Percentiles rank a stretch among this genome's conserved stretches.
Conservation (phyloP, 1,139 yeast species). For the Protomyces lactucae-debilis region DNA sequence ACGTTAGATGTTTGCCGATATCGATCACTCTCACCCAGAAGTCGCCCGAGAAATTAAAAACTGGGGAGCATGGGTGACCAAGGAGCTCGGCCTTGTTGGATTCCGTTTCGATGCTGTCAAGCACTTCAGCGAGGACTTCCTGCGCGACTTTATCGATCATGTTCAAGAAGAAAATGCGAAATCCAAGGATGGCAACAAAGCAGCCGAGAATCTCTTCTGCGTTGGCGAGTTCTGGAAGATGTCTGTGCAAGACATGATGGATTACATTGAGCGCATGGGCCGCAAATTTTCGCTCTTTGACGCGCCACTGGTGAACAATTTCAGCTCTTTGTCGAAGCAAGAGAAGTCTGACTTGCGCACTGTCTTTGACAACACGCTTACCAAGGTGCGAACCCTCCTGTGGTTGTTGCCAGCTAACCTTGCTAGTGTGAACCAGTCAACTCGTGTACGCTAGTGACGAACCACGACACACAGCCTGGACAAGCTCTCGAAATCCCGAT, state of each 20-base stretch:
- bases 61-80: slow-evolving; percentile 33
- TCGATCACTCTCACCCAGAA: slow-evolving; percentile 33
- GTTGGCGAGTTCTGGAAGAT: slow-evolving; percentile 34
- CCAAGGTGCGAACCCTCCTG: neutral
- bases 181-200: slow-evolving; percentile 7
- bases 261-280: slow-evolving; percentile 31
- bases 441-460: slow-evolving; percentile 32
- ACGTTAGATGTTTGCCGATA: slow-evolving; percentile 32
- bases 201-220: slow-evolving; percentile 30
- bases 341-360: slow-evolving; percentile 30
- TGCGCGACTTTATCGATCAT: slow-evolving; percentile 29
- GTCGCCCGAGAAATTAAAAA: slow-evolving; percentile 30
- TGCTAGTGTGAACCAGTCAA: slow-evolving; percentile 30
- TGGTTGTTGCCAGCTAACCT: slow-evolving; percentile 18
- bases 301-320: slow-evolving; percentile 32
- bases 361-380: slow-evolving; percentile 31
- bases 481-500: slow-evolving; percentile 33
- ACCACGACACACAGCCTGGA: slow-evolving; percentile 33
- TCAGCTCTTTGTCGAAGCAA: slow-evolving; percentile 31
- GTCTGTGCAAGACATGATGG: slow-evolving; percentile 30
- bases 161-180: slow-evolving; percentile 15
- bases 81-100: slow-evolving; percentile 23
- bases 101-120: slow-evolving; percentile 24
- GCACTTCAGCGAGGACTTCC: slow-evolving; percentile 32
- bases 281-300: slow-evolving; percentile 32